phyloP scores from a whole-genome alignment of 2,329 filamentous ascomycete genomes.

The Aspergillus ustus region DNA sequence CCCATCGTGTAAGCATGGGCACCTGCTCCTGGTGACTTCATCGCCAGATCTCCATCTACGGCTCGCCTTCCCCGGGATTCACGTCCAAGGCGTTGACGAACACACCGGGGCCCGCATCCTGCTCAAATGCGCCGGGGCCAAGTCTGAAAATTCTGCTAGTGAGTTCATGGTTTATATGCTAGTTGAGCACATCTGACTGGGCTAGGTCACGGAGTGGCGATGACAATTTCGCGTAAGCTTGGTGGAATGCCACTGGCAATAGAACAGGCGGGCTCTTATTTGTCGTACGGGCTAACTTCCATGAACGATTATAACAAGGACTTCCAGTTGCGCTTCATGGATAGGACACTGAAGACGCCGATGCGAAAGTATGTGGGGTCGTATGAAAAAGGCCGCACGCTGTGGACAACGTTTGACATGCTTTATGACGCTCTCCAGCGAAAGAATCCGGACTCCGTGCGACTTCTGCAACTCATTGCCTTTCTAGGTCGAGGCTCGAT shows the following conservation, averaged over 20 bases:
- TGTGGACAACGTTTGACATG: slow-evolving; percentile 16
- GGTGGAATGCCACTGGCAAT: slow-evolving; percentile 12
- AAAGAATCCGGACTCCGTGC: not conserved
- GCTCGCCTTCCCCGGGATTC: not conserved
- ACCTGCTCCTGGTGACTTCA: slow-evolving; percentile 2
- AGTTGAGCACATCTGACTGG: not conserved
- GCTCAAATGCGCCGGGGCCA: not conserved
- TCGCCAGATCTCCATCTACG: slow-evolving; percentile 8
- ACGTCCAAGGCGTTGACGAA: slow-evolving; percentile 1
- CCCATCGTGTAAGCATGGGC: slow-evolving; percentile 1
- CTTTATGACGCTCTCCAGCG: not conserved
- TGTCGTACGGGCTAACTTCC: slow-evolving; percentile 1
- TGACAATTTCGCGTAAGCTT: slow-evolving; percentile 5
- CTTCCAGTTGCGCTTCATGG: slow-evolving; percentile 2
- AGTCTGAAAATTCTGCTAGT: not conserved
- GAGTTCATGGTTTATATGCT: not conserved
- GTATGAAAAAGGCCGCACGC: slow-evolving; percentile 6
- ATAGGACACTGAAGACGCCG: not conserved
- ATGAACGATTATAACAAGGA: slow-evolving; percentile 3
- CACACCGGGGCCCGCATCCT: not conserved
- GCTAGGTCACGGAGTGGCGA: not conserved
- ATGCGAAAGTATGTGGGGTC: slow-evolving; percentile 5
- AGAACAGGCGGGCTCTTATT: slow-evolving; percentile 8
- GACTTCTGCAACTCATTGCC: not conserved
- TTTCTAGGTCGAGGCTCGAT: slow-evolving; percentile 4